Evolutionary conservation across 495 filamentous ascomycete genomes (phyloP).

Genomic region (Rhizodiscina lignyota): DNA sequence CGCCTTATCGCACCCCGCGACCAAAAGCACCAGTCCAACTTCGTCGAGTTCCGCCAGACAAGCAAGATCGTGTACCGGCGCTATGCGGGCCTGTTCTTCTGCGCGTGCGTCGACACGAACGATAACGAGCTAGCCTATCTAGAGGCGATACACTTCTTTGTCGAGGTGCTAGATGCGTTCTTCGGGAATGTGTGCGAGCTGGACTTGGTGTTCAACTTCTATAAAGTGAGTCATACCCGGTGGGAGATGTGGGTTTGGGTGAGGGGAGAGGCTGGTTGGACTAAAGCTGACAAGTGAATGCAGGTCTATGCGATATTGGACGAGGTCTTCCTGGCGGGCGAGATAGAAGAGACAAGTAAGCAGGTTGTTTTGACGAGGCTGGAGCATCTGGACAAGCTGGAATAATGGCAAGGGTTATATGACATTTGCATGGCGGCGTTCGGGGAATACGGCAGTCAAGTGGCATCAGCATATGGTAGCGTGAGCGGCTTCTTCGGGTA

Average conservation of each 20-base stretch:
- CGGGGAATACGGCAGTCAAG: too few species aligned
- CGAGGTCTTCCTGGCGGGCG: conserved; percentile 90
- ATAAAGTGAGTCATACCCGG: conserved; percentile 40
- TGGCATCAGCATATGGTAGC: too few species aligned
- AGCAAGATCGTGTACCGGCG: conserved; percentile 86
- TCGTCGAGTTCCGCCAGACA: conserved; percentile 82
- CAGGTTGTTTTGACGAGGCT: conserved; percentile 89
- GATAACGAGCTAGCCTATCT: conserved; percentile 96
- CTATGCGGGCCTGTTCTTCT: conserved; percentile 96
- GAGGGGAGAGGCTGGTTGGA: neutral
- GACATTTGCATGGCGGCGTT: too few species aligned
- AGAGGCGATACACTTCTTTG: conserved; percentile 98
- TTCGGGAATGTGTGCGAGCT: conserved; percentile 99
- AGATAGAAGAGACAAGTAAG: conserved; percentile 96
- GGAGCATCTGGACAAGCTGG: conserved; percentile 92
- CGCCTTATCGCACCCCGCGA: conserved; percentile 92
- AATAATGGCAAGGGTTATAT: too few species aligned
- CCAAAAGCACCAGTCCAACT: conserved; percentile 99
- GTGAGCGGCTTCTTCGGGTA: too few species aligned
- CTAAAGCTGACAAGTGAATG: neutral
- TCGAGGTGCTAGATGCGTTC: conserved; percentile 94
- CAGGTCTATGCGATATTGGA: conserved; percentile 97
- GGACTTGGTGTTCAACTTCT: conserved; percentile 97
- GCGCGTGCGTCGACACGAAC: conserved; percentile 96
- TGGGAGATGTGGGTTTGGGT: neutral